Conservation (phyloP, 2,329 filamentous ascomycete species). For the Monosporascus sp. region DNA sequence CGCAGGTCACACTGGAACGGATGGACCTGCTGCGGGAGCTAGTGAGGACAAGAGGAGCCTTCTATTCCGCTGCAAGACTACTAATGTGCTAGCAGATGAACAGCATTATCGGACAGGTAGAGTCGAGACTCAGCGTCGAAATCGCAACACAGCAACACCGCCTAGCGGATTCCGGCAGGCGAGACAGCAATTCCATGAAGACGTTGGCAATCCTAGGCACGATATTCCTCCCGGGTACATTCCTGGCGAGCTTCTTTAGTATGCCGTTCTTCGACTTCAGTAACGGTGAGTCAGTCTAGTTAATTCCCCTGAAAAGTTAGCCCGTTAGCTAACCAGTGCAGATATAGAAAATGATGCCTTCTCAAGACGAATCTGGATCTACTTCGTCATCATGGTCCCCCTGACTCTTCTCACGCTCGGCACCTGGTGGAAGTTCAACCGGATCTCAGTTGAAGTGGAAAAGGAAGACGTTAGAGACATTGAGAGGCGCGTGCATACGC, state of each 20-base stretch:
- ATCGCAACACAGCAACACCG: slow-evolving; percentile 18
- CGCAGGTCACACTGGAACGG: slow-evolving; percentile 27
- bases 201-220: slow-evolving; percentile 8
- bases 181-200: slow-evolving; percentile 22
- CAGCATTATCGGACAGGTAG: slow-evolving; percentile 28
- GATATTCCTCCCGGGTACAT: slow-evolving; percentile 10
- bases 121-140: slow-evolving; percentile 28
- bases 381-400: neutral
- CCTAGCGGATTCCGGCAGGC: slow-evolving; percentile 14
- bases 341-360: neutral
- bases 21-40: slow-evolving; percentile 27
- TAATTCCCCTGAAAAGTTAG: neutral
- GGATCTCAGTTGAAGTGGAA: neutral
- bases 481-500: too few species aligned
- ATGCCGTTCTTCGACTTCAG: neutral
- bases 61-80: neutral
- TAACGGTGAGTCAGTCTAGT: neutral
- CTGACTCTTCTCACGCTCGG: neutral
- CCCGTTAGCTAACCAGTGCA: neutral
- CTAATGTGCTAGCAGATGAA: slow-evolving; percentile 19
- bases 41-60: slow-evolving; percentile 15
- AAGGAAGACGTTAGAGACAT: neutral
- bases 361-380: neutral
- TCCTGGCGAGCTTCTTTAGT: slow-evolving; percentile 2
- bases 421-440: neutral